A percentile compares a stretch with the other conserved stretches of the same genome.
Conservation (phyloP, 2,329 filamentous ascomycete species). For the Scortechinia acanthostroma region DNA sequence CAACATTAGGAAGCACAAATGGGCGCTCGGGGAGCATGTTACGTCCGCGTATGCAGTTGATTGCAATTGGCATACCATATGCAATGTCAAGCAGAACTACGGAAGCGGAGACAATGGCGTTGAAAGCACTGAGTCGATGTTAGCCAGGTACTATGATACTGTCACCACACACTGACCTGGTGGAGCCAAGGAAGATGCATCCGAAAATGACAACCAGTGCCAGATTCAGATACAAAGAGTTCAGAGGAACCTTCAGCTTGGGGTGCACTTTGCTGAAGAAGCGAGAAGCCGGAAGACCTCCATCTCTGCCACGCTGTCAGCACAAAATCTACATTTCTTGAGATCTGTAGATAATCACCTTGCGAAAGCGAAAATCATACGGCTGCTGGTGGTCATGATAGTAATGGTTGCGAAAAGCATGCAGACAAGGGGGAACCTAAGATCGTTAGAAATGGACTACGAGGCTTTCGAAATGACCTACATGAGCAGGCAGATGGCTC, state of each 20-base stretch:
- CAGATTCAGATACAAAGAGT: constrained; percentile 54
- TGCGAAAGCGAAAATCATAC: constrained; percentile 64
- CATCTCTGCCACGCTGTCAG: constrained; percentile 40
- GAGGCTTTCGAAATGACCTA: constrained; percentile 19
- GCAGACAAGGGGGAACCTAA: constrained; percentile 48
- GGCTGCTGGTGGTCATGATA: constrained; percentile 58
- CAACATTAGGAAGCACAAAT: constrained; percentile 41
- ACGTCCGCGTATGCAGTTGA: constrained; percentile 62
- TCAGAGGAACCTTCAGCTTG: constrained; percentile 55
- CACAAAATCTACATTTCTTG: neutral
- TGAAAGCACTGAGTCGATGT: constrained; percentile 43
- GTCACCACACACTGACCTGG: constrained; percentile 18
- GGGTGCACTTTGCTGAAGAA: constrained; percentile 56
- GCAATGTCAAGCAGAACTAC: constrained; percentile 68
- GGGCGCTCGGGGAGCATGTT: constrained; percentile 53
- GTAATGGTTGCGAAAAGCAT: constrained; percentile 55
- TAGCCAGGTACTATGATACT: neutral
- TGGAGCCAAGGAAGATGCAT: constrained; percentile 62
- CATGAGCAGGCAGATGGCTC: constrained; percentile 58
- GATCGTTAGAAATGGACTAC: neutral
- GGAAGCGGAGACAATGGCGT: constrained; percentile 63
- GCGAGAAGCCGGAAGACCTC: constrained; percentile 54
- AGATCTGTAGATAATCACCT: neutral
- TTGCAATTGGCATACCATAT: constrained; percentile 67
- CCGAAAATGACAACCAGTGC: constrained; percentile 61